A percentile compares a stretch with the other conserved stretches of the same genome.
phyloP scores from a whole-genome alignment of 176 grass and related monocot genomes.

The Oryza nivara region DNA sequence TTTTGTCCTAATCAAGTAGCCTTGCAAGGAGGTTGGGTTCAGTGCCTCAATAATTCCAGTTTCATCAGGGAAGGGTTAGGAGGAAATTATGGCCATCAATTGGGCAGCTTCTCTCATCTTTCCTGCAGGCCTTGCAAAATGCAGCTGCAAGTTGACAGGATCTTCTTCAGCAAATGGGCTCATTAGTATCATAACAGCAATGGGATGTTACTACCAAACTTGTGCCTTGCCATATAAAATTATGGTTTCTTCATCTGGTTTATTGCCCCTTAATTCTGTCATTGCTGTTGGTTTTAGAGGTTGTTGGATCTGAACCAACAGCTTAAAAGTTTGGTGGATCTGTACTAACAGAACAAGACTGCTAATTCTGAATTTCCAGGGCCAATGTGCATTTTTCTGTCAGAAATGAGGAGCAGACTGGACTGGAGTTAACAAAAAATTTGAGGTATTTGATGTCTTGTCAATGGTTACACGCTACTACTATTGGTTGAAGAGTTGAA shows the following conservation, averaged over 20 bases:
- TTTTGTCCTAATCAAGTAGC: neutral
- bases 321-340: conserved; percentile 11
- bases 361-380: neutral
- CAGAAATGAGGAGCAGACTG: neutral
- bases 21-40: neutral
- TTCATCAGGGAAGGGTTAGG: conserved; percentile 18
- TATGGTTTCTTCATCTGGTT: neutral
- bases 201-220: neutral
- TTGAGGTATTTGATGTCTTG: neutral
- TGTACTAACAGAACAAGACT: neutral
- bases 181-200: conserved; percentile 8
- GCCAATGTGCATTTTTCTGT: neutral
- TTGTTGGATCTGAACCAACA: conserved; percentile 58
- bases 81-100: neutral
- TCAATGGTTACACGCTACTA: neutral
- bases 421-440: neutral
- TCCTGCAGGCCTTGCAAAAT: neutral
- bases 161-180: neutral
- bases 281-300: conserved; percentile 23
- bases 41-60: conserved; percentile 29
- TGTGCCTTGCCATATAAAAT: neutral
- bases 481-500: conserved; percentile 15
- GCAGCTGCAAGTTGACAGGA: neutral
- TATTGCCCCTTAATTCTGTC: conserved; percentile 19
- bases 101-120: neutral